Evolutionary conservation across 2,329 filamentous ascomycete genomes (phyloP).

Genomic region (Nannizziopsis barbatae): DNA sequence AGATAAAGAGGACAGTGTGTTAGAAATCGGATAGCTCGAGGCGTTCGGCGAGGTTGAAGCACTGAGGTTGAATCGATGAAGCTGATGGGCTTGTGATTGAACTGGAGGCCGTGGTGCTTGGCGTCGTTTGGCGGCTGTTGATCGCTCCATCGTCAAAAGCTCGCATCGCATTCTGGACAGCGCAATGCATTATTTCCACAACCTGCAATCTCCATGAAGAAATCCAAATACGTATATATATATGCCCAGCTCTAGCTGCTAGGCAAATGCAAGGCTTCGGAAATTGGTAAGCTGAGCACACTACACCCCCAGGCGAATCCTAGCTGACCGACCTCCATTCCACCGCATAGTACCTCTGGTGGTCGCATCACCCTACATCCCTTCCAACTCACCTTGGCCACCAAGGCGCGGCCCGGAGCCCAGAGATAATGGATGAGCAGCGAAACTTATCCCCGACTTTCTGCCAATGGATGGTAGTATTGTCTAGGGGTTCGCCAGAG

Average conservation of each 20-base stretch:
- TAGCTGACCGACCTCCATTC: slow-evolving; percentile 2
- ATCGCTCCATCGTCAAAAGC: slow-evolving; percentile 7
- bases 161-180: background rate
- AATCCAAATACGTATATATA: slow-evolving; percentile 1
- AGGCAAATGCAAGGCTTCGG: background rate
- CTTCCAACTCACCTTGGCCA: background rate
- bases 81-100: too few species aligned
- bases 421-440: too few species aligned
- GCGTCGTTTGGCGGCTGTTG: slow-evolving; percentile 10
- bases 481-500: background rate
- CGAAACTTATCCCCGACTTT: background rate
- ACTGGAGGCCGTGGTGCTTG: slow-evolving; percentile 9
- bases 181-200: background rate
- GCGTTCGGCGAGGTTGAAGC: slow-evolving; percentile 2
- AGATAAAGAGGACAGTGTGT: slow-evolving; percentile 2
- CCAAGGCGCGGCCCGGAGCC: background rate
- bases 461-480: background rate
- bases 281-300: background rate
- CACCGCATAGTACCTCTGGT: background rate
- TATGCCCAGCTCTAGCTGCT: background rate
- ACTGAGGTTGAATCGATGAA: slow-evolving; percentile 8
- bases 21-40: background rate
- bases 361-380: slow-evolving; percentile 1
- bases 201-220: background rate
- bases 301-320: background rate